Evolutionary conservation across 352 stramenopile species (phyloP).

Genomic region (Phytophthora lateralis): DNA sequence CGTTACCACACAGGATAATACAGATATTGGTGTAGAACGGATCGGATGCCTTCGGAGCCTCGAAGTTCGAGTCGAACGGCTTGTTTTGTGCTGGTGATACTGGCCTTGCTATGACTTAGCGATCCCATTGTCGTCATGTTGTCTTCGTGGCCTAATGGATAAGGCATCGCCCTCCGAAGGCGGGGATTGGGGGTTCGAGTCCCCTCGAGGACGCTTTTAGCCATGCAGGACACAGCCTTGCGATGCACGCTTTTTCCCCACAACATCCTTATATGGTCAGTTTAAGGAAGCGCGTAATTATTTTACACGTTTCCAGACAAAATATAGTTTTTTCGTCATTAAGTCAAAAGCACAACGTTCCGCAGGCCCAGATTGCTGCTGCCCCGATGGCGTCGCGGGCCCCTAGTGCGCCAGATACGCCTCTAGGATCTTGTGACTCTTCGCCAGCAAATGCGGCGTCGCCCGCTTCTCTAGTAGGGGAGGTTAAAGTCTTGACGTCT

Average conservation of each 20-base stretch:
- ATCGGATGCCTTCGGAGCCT: constrained; percentile 2
- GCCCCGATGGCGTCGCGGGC: constrained; percentile 4
- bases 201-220: constrained; percentile 20
- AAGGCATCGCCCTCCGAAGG: constrained; percentile 22
- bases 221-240: not conserved
- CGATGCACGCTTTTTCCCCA: not conserved
- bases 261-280: constrained; percentile 8
- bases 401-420: not conserved
- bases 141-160: constrained; percentile 23
- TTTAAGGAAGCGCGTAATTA: constrained; percentile 1
- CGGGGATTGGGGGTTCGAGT: constrained; percentile 23
- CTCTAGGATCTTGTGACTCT: not conserved
- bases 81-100: constrained; percentile 8
- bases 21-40: no score
- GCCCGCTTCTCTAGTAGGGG: not conserved
- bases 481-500: constrained; percentile 4
- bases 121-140: not conserved
- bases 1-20: no score
- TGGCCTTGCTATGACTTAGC: constrained; percentile 8
- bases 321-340: not conserved
- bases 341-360: not conserved
- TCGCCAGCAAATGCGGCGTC: not conserved
- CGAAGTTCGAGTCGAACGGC: no score
- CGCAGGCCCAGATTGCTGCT: not conserved
- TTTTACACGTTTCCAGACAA: not conserved